Percentiles rank a stretch among this genome's conserved stretches.
Evolutionary conservation across 1,284 basidiomycete genomes (phyloP).

Genomic region (Heterobasidion annosum): DNA sequence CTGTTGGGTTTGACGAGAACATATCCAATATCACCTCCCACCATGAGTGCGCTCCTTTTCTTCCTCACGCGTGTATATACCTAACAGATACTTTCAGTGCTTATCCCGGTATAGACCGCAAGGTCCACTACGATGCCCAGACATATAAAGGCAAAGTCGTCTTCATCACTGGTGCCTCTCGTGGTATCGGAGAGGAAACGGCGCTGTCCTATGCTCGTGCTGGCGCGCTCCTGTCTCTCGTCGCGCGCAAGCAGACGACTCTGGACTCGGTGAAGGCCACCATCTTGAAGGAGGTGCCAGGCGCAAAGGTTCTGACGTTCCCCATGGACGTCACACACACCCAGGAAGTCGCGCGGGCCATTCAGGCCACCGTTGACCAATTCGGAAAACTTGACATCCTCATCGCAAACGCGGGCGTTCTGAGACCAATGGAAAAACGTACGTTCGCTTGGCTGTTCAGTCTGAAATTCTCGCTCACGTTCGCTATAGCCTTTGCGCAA

Average conservation of each 20-base stretch:
- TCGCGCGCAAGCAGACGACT: conserved; percentile 1
- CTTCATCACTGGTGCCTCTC: conserved; percentile 9
- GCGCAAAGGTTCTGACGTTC: background rate
- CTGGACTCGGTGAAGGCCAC: conserved; percentile 1
- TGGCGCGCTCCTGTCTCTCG: conserved; percentile 7
- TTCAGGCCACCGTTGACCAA: conserved; percentile 6
- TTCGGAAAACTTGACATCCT: conserved; percentile 12
- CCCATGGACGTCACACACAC: conserved; percentile 1
- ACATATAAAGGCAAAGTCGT: conserved; percentile 10
- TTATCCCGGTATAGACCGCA: conserved; percentile 11
- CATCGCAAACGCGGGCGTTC: conserved; percentile 10
- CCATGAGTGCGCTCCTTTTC: background rate
- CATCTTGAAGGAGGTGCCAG: background rate
- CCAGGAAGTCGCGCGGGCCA: background rate
- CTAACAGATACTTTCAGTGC: conserved; percentile 3
- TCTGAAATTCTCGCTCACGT: background rate
- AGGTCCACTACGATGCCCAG: background rate
- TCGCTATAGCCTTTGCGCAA: background rate
- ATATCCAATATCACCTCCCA: background rate
- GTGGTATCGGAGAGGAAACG: conserved; percentile 9
- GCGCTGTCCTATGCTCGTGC: conserved; percentile 8
- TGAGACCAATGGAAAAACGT: background rate
- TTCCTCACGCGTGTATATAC: conserved; percentile 2
- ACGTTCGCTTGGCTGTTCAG: background rate
- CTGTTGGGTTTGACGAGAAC: background rate